These are phyloP conservation scores for Diplocarpon rosae DNA, from an alignment of 2,329 filamentous ascomycete genomes.

Conservation along the genomic window DNA sequence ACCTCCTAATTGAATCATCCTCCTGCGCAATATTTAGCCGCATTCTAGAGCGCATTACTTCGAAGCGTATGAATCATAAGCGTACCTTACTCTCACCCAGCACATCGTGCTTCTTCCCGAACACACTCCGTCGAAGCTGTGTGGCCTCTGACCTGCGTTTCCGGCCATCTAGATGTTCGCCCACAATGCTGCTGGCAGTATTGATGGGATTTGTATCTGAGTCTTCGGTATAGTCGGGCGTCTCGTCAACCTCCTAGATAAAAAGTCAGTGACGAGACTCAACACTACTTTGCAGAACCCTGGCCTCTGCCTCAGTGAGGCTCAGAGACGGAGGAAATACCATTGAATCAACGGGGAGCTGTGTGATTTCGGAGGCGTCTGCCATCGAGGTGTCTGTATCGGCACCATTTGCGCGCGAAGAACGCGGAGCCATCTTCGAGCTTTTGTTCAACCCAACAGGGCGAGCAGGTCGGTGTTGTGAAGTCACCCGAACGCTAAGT, in stretches of 20 bases:
- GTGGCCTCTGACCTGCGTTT: conserved; percentile 80
- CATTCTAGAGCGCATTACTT: background rate
- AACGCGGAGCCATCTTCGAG: conserved; percentile 42
- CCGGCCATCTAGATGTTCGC: conserved; percentile 69
- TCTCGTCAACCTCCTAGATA: conserved; percentile 48
- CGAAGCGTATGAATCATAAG: background rate
- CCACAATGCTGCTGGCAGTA: conserved; percentile 73
- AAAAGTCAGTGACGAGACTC: background rate
- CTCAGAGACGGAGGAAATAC: conserved; percentile 12
- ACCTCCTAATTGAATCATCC: conserved; percentile 88
- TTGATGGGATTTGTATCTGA: conserved; percentile 58
- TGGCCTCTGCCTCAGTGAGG: background rate
- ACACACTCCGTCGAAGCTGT: conserved; percentile 80
- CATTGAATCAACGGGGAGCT: conserved; percentile 27
- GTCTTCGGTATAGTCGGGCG: conserved; percentile 55
- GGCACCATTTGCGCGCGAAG: conserved; percentile 39
- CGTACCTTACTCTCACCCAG: conserved; percentile 83
- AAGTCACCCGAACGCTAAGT: background rate
- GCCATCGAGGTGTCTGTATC: conserved; percentile 46
- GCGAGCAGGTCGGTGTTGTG: background rate
- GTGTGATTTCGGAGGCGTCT: conserved; percentile 37
- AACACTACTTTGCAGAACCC: background rate
- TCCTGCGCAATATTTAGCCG: conserved; percentile 43
- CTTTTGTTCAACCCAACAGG: conserved; percentile 17
- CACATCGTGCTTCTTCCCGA: conserved; percentile 89